Evolutionary conservation across 192 early-diverging fungal genomes (phyloP), one percentile per base, ranked within the genome.

Genomic region (Gonapodya sp.): DNA sequence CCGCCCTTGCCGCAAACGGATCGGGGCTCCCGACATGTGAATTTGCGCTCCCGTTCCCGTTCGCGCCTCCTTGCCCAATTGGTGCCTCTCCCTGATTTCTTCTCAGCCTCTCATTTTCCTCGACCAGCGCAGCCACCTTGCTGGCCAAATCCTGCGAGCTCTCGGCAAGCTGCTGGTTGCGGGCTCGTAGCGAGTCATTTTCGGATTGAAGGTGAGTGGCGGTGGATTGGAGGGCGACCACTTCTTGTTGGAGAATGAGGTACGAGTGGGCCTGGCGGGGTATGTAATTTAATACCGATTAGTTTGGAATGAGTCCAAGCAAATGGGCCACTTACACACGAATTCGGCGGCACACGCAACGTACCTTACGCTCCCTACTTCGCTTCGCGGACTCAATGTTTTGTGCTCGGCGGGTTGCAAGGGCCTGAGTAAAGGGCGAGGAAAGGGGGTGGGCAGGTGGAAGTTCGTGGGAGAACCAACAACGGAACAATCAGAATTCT

Each of bases 71-170:
- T n/a, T n/a, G n/a, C n/a, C n/a, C n/a, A n/a, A n/a, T n/a, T n/a
- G n/a, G n/a, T 16, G 14, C 14, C 14, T 78, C 31, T 18, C 16
- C 8, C 31, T 35, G 18, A 18, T n/a, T 16, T 8, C 77, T 14
- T 80, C 84, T 37, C 84, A 83, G 34, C 84, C 81, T 14, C 88
- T 73, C 8, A 86, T 88, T 73, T 87, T 83, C 2, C 89, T 81
- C 90, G 88, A 91, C 31, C 79, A 78, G 0, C 87, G 85, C 8
- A 24, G 46, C 8, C 46, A 64, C 46, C 46, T 64, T 64, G 24
- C 8, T 16, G 46, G 46, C 46, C 46, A 64, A 24, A 64, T 64
- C 46, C 46, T 64, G 46, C 46, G 46, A 64, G 8, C 8, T 64
- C 24, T 64, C 46, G 8, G 24, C 24, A 24, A 64, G 46, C 46